Evolutionary conservation across 768 basidiomycete species (phyloP).

Genomic region (Fistulinella prunicolor): DNA sequence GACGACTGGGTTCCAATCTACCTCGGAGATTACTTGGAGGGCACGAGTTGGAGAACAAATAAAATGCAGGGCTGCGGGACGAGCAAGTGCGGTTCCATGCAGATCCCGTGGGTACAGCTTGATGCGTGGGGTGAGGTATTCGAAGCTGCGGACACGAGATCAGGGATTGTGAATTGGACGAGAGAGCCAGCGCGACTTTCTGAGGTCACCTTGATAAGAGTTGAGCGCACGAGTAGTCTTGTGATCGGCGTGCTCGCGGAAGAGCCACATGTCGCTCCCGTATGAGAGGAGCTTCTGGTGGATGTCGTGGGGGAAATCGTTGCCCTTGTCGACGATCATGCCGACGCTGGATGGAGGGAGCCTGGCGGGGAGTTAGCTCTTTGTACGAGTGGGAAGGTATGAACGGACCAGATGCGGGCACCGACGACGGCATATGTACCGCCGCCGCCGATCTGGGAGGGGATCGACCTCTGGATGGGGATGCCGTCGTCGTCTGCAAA

Average conservation of each 20-base stretch:
- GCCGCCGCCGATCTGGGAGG: slow-evolving; percentile 76
- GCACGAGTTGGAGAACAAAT: slow-evolving; percentile 82
- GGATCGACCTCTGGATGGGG: background rate
- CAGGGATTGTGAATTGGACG: slow-evolving; percentile 6
- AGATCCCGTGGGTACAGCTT: slow-evolving; percentile 73
- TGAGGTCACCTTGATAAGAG: slow-evolving; percentile 66
- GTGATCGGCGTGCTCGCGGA: slow-evolving; percentile 52
- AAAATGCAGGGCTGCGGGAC: slow-evolving; percentile 66
- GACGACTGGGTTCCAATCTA: slow-evolving; percentile 63
- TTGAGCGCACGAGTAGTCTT: slow-evolving; percentile 75
- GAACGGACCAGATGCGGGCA: slow-evolving; percentile 69
- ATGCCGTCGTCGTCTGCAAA: slow-evolving; percentile 43
- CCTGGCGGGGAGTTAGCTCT: slow-evolving; percentile 39
- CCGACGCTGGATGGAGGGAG: slow-evolving; percentile 61
- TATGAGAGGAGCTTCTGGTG: slow-evolving; percentile 55
- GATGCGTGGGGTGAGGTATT: slow-evolving; percentile 71
- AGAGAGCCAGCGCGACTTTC: slow-evolving; percentile 47
- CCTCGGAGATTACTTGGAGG: slow-evolving; percentile 60
- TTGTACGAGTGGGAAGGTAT: background rate
- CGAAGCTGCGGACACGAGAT: slow-evolving; percentile 50
- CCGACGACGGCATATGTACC: slow-evolving; percentile 82
- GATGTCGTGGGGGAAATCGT: slow-evolving; percentile 66
- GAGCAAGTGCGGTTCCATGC: slow-evolving; percentile 46
- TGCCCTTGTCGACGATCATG: slow-evolving; percentile 82
- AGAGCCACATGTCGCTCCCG: slow-evolving; percentile 76